Conservation (phyloP, 805 yeast genomes). For the Saccharomyces kudriavzevii region DNA sequence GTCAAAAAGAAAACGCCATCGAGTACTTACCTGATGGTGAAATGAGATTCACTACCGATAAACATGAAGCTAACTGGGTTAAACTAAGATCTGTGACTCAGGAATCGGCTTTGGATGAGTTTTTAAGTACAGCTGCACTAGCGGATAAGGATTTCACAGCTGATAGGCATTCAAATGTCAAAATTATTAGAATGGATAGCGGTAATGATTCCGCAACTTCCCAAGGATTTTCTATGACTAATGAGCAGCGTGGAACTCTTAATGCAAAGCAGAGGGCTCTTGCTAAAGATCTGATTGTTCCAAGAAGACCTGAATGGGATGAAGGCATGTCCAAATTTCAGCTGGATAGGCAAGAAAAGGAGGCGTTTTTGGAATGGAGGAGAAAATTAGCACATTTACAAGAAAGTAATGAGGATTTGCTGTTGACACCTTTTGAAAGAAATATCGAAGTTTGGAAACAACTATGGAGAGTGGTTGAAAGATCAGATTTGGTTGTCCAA, state of each 20-base stretch:
- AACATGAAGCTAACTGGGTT: conserved; percentile 81
- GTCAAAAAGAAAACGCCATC: conserved; percentile 59
- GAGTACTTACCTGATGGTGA: conserved; percentile 78
- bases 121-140: conserved; percentile 86
- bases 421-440: conserved; percentile 93
- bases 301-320: conserved; percentile 88
- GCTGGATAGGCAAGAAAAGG: conserved; percentile 79
- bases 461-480: conserved; percentile 94
- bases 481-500: conserved; percentile 89
- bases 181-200: conserved; percentile 66
- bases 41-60: conserved; percentile 77
- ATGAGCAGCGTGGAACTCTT: conserved; percentile 56
- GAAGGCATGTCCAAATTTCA: conserved; percentile 61
- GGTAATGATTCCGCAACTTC: conserved; percentile 33
- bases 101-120: conserved; percentile 88
- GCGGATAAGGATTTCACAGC: conserved; percentile 96
- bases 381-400: conserved; percentile 78
- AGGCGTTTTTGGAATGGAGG: conserved; percentile 91
- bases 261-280: conserved; percentile 58
- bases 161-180: conserved; percentile 73
- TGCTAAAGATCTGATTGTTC: conserved; percentile 70
- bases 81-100: conserved; percentile 90
- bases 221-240: conserved; percentile 54
- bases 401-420: conserved; percentile 66
- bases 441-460: conserved; percentile 97